These are phyloP conservation scores for Ceratobasidium sp. DNA, from an alignment of 1,284 basidiomycete species.

Conservation along the genomic window DNA sequence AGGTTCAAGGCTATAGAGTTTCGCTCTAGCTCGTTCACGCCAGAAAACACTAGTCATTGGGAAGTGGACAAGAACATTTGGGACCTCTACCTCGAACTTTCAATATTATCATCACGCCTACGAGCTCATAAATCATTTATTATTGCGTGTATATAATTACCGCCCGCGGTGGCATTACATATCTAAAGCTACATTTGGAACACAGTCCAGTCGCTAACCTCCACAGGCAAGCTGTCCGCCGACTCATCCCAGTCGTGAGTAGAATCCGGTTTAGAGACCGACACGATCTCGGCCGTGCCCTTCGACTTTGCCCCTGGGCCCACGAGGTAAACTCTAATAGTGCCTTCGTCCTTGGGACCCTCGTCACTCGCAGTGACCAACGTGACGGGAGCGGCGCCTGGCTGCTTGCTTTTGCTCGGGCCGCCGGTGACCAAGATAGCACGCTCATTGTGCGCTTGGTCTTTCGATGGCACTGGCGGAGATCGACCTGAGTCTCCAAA, in stretches of 20 bases:
- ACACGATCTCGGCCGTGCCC: too few relatives aligned
- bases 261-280: not conserved
- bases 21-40: too few relatives aligned
- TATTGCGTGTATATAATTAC: not conserved
- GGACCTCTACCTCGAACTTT: not conserved
- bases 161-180: not conserved
- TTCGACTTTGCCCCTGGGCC: not conserved
- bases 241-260: not conserved
- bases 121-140: not conserved
- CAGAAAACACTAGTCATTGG: not conserved
- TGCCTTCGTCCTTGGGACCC: not conserved
- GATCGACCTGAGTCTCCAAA: not conserved
- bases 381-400: too few relatives aligned
- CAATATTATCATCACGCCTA: not conserved
- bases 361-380: too few relatives aligned
- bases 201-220: constrained; percentile 13
- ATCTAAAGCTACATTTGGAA: not conserved
- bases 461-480: too few relatives aligned
- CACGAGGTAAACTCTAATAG: not conserved
- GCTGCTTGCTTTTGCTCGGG: too few relatives aligned
- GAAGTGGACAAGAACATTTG: not conserved
- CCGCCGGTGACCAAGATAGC: too few relatives aligned
- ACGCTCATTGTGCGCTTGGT: too few relatives aligned
- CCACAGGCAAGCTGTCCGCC: constrained; percentile 3
- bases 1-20: too few relatives aligned